phyloP scores from a whole-genome alignment of 108 stramenopile genomes.

The Craspedostauros australis region DNA sequence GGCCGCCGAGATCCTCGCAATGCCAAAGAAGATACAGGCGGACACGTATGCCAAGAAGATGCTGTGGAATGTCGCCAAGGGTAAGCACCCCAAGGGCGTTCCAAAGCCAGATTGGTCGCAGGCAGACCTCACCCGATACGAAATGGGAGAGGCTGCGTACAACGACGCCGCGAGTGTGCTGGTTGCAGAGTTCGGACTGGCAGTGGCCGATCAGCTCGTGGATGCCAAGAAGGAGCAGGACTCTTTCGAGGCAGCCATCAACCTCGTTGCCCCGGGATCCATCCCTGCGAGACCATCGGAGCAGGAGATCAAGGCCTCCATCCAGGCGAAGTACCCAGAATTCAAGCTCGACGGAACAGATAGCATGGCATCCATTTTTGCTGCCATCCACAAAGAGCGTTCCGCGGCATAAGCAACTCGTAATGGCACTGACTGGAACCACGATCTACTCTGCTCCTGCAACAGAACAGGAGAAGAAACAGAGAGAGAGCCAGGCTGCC shows the following conservation, averaged over 20 bases:
- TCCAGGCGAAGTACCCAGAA: too few relatives aligned
- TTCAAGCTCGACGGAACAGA: too few relatives aligned
- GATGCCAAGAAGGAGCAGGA: conserved; percentile 18
- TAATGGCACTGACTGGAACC: too few relatives aligned
- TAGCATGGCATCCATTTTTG: too few relatives aligned
- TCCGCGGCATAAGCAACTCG: too few relatives aligned
- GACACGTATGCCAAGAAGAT: conserved; percentile 21
- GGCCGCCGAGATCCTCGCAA: conserved; percentile 21
- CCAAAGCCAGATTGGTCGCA: conserved; percentile 25
- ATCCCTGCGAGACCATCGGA: too few relatives aligned
- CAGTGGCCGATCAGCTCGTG: conserved; percentile 20
- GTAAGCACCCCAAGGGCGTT: conserved; percentile 25
- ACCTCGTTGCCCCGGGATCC: conserved; percentile 19
- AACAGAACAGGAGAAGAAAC: too few relatives aligned
- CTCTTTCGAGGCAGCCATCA: conserved; percentile 10
- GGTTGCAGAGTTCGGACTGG: conserved; percentile 26
- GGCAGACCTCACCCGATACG: conserved; percentile 26
- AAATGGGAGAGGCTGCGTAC: conserved; percentile 29
- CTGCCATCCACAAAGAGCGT: too few relatives aligned
- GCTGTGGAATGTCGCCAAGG: conserved; percentile 18
- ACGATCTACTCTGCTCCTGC: too few relatives aligned
- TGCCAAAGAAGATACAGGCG: conserved; percentile 19
- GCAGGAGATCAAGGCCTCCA: too few relatives aligned
- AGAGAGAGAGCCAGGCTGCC: too few relatives aligned
- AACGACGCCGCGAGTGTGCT: conserved; percentile 24